Evolutionary conservation across 164 flowering plant species (phyloP).

Genomic region (Vitis labrusca): DNA sequence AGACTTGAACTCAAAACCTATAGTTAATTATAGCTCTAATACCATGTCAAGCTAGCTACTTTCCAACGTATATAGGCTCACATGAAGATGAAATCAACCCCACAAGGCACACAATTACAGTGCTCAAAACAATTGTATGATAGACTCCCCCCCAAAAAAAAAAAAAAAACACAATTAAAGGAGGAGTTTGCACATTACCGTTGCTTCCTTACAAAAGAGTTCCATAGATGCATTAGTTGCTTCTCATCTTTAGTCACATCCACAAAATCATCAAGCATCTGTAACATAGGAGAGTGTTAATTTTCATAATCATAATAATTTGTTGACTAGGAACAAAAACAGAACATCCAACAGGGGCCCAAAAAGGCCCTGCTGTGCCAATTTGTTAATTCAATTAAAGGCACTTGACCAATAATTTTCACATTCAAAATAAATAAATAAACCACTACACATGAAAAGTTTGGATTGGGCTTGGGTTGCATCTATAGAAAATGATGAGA

Average conservation of each 20-base stretch:
- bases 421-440: too few relatives aligned
- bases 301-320: not conserved
- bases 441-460: too few relatives aligned
- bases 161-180: not conserved
- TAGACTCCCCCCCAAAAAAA: not conserved
- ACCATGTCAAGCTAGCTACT: too few relatives aligned
- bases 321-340: not conserved
- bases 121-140: too few relatives aligned
- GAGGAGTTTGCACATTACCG: constrained; percentile 39
- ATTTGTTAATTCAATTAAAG: not conserved
- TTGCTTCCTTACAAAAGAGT: constrained; percentile 93
- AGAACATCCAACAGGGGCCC: not conserved
- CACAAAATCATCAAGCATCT: constrained; percentile 99
- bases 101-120: too few relatives aligned
- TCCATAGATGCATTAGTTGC: constrained; percentile 96
- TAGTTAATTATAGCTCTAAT: too few relatives aligned
- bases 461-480: too few relatives aligned
- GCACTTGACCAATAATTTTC: not conserved
- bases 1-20: too few relatives aligned
- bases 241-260: constrained; percentile 92
- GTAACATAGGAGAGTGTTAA: constrained; percentile 24
- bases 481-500: too few relatives aligned
- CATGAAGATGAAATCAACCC: too few relatives aligned
- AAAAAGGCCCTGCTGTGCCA: not conserved
- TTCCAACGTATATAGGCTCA: too few relatives aligned